Conservation (phyloP, 106 monocot genomes). For the Cymbidium sinense region DNA sequence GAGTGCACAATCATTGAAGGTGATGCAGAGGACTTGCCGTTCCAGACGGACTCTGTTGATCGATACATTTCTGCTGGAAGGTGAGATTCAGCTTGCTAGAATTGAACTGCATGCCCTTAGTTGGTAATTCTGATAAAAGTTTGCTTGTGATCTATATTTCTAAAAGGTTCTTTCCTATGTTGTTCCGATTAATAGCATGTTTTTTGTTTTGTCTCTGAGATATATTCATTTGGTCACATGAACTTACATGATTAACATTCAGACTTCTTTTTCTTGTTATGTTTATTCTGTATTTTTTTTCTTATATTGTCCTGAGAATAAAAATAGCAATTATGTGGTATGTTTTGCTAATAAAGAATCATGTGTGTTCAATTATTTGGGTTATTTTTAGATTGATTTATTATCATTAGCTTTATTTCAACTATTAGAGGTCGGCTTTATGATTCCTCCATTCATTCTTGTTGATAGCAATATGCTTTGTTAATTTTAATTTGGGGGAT, state of each 20-base stretch:
- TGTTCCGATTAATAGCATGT: not conserved
- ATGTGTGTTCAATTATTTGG: not conserved
- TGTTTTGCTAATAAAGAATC: not conserved
- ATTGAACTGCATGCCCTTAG: not conserved
- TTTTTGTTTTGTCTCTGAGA: not conserved
- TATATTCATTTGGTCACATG: no score
- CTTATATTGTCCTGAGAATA: no score
- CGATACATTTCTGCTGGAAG: slow-evolving; percentile 95
- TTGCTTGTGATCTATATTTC: not conserved
- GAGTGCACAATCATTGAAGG: slow-evolving; percentile 87
- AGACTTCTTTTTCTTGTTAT: not conserved
- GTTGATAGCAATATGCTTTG: not conserved
- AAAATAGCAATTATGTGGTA: no score
- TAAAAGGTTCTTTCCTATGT: not conserved
- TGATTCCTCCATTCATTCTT: not conserved
- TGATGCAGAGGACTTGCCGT: slow-evolving; percentile 90
- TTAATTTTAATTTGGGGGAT: no score
- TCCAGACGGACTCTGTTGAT: slow-evolving; percentile 70
- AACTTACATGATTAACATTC: not conserved
- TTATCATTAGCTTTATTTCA: not conserved
- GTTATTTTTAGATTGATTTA: not conserved
- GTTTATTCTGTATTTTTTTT: no score
- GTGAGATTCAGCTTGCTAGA: slow-evolving; percentile 17
- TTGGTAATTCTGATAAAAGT: not conserved
- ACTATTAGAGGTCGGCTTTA: not conserved